A percentile compares a stretch with the other conserved stretches of the same genome.
Conservation (phyloP, 352 stramenopile species). For the Globisporangium abappressorium region DNA sequence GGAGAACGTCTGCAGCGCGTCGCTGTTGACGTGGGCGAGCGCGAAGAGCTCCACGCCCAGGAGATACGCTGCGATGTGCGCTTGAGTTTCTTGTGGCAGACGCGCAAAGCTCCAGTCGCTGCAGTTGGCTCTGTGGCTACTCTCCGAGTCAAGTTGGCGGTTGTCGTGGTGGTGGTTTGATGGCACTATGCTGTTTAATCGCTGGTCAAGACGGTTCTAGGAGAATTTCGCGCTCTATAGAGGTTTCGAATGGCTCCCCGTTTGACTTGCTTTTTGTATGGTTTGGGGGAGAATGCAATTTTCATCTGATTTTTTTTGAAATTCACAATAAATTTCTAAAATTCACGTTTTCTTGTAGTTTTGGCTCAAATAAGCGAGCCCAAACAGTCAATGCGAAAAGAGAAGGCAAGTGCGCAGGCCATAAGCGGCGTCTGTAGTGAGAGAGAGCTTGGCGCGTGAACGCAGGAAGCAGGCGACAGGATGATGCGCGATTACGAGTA, state of each 20-base stretch:
- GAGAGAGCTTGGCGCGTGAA: background rate
- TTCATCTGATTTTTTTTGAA: no score
- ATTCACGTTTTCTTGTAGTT: no score
- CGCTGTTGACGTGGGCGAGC: conserved; percentile 13
- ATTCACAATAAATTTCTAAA: no score
- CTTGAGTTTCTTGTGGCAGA: background rate
- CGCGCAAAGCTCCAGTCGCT: background rate
- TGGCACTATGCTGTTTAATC: no score
- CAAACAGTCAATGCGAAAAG: background rate
- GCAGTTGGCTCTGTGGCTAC: background rate
- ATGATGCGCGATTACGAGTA: conserved; percentile 88
- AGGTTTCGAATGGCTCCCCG: background rate
- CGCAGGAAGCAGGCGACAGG: background rate
- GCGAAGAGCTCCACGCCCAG: conserved; percentile 14
- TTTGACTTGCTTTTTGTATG: background rate
- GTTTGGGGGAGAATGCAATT: background rate
- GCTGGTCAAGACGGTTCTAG: no score
- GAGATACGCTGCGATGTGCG: conserved; percentile 4
- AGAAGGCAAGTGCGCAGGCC: background rate
- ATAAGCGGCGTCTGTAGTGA: background rate
- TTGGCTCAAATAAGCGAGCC: no score
- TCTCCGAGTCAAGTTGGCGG: no score
- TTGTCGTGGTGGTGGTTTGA: no score
- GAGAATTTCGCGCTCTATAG: no score
- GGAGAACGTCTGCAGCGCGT: conserved; percentile 6